Evolutionary conservation across 2,329 filamentous ascomycete species (phyloP), one percentile per base, ranked within the genome.

Genomic region (Neurospora sp.): DNA sequence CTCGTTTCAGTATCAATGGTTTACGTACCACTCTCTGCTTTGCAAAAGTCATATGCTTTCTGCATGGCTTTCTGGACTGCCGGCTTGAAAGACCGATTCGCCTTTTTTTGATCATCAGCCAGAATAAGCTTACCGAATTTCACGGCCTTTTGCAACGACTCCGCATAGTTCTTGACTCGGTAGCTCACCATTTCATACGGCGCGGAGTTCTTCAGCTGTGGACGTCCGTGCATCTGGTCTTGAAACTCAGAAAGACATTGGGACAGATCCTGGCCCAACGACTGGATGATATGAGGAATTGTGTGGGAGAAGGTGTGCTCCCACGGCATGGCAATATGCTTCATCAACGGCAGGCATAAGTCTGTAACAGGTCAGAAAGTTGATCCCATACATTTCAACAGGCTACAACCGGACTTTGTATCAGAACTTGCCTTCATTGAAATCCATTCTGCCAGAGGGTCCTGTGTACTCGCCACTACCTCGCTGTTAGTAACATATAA

Each of bases 31-130:
- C 52, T 46, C 74, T 88, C 84, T 0, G 76, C 73, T 4, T 76
- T 72, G 74, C 85, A 88, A 0, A 66, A 68, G 0, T 78, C 70
- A 74, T 89, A 89, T 0, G 80, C 82, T 2, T 76, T 71, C 1
- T 73, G 71, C 83, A 90, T 87, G 39, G 76, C 77, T 1, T 73
- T 62, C 4, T 78, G 75, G 68, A 89, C 82, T 2, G 79, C 79
- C 0, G 85, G 86, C 0, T 80, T 81, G 70, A 89, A 87, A 40
- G 84, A 79, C 4, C 87, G 83, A 73, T 83, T 89, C 17, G 84
- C 83, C 3, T 86, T 83, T 38, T 84, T 81, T 73, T 88, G 86
- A 4, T 78, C 71, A 5, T 80, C 17, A 17, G 17, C 77, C 0
- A 78, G 84, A 72, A 88, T 81, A 2, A 70, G 23, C 11, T 7